Conservation (phyloP, 176 grass and related monocot genomes). For the Raddia guianensis region DNA sequence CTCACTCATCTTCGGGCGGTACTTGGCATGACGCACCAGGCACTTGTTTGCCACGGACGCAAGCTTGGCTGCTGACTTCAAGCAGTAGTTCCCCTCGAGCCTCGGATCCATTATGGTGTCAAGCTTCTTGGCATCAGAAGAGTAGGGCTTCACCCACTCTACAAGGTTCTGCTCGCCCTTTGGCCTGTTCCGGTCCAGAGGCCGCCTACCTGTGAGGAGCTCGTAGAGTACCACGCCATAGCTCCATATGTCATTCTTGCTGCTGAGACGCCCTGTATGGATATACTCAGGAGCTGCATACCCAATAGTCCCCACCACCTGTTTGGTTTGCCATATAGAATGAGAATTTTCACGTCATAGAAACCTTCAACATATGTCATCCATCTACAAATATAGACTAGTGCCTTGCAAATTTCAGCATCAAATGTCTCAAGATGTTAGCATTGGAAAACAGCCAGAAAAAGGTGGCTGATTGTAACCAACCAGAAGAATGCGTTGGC, state of each 20-base stretch:
- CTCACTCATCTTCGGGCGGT: constrained; percentile 90
- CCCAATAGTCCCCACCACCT: constrained; percentile 91
- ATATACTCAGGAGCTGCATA: constrained; percentile 97
- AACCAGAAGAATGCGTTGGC: constrained; percentile 23
- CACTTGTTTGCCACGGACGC: constrained; percentile 79
- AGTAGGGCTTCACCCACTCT: constrained; percentile 82
- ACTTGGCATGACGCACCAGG: constrained; percentile 62
- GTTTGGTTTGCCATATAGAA: constrained; percentile 40
- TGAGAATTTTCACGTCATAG: neutral
- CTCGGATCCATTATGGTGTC: constrained; percentile 72
- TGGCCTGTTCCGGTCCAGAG: constrained; percentile 77
- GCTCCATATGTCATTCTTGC: constrained; percentile 93
- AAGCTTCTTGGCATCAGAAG: constrained; percentile 63
- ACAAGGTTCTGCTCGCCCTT: constrained; percentile 84
- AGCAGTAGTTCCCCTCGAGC: constrained; percentile 58
- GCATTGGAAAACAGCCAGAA: constrained; percentile 40
- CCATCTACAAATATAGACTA: neutral
- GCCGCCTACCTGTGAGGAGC: constrained; percentile 79
- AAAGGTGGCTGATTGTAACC: constrained; percentile 26
- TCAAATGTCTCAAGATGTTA: constrained; percentile 6
- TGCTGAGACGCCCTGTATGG: constrained; percentile 81
- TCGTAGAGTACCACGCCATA: constrained; percentile 87
- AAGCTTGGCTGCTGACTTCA: constrained; percentile 67
- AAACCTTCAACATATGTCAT: neutral
- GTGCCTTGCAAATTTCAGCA: constrained; percentile 22